Base-by-base conservation (phyloP, 2,329 filamentous ascomycete species). In the Daldinia eschscholtzii region DNA sequence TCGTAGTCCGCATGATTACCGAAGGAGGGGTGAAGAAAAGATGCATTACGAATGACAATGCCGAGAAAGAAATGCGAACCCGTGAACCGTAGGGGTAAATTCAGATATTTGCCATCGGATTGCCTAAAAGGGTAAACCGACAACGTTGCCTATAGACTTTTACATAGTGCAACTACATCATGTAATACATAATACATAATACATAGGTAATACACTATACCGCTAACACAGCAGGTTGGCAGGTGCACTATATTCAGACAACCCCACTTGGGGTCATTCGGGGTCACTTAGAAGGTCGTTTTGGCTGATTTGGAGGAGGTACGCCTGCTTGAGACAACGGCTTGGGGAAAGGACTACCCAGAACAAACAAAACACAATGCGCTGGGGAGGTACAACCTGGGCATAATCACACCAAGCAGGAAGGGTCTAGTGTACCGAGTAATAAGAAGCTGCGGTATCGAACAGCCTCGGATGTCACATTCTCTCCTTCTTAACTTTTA, bases 101-200 rank as follows among this genome's bases (percentile, higher is more conserved):
- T 64, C 60, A 55, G 60, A 68, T 63, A 72, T 71, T 72, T 71
- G 66, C 66, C 62, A 64, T 70, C 69, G 73, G 66, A 63, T 72
- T 74, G 37, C 74, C 74, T 42, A 67, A 70, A 70, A 5, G 5
- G 72, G 74, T 35, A 75, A 73, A 23, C 74, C 74, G 74, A 30
- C 9, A 6, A 37, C 20, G 57, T 20, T 67, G 63, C 69, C 28
- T 35, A 55, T 67, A 67, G 56, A 65, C 55, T 57, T 56, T 12
- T 4, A 10, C 35, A 37, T 37, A 37, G 35, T 13, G 35, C 35
- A 37, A 37, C 35, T 33, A 23, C 20, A 23, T 23, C 20, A 23
- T 23, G 20, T 23, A 23, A 23, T 23, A 23, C 20, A 23, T 23
- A 23, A 23, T 33, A 33, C 30, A 33, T 33, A 33, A 10, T 33